A percentile compares a stretch with the other conserved stretches of the same genome.
Conservation (phyloP, 495 filamentous ascomycete genomes). For the Trichocladium uniseriatum region DNA sequence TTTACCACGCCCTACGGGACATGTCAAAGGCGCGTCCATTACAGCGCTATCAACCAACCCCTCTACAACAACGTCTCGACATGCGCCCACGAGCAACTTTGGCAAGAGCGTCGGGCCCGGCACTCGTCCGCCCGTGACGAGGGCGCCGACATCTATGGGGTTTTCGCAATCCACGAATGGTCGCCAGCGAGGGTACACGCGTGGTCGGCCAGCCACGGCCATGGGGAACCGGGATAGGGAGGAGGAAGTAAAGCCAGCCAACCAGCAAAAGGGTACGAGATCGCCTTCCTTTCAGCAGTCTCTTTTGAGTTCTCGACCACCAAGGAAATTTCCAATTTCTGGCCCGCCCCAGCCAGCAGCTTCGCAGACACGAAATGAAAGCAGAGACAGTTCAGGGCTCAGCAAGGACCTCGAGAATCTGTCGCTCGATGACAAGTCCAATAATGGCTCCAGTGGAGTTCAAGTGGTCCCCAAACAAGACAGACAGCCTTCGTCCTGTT, state of each 20-base stretch:
- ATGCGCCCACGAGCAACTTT: conserved; percentile 33
- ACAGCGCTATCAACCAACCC: conserved; percentile 1
- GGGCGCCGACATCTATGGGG: conserved; percentile 40
- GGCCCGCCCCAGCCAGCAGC: conserved; percentile 23
- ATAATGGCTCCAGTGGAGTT: conserved; percentile 13
- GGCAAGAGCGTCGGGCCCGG: conserved; percentile 49
- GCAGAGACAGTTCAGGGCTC: conserved; percentile 23
- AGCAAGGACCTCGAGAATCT: conserved; percentile 20
- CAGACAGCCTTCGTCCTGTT: conserved; percentile 3
- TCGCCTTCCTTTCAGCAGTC: conserved; percentile 12
- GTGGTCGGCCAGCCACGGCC: conserved; percentile 50
- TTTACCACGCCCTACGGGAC: not conserved
- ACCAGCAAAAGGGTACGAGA: conserved; percentile 61
- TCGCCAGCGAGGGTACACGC: conserved; percentile 30
- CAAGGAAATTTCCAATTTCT: conserved; percentile 22
- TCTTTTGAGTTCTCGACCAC: conserved; percentile 16
- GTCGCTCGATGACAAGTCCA: conserved; percentile 20
- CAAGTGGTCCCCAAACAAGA: conserved; percentile 32
- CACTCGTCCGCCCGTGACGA: conserved; percentile 38
- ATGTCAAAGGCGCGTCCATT: conserved; percentile 20
- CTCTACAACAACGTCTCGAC: conserved; percentile 19
- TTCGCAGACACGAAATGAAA: conserved; percentile 3
- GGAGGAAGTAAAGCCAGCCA: conserved; percentile 29
- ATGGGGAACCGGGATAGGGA: conserved; percentile 45
- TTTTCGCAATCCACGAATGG: conserved; percentile 33